Conservation (phyloP, 495 filamentous ascomycete species). For the Cairneyella variabilis region DNA sequence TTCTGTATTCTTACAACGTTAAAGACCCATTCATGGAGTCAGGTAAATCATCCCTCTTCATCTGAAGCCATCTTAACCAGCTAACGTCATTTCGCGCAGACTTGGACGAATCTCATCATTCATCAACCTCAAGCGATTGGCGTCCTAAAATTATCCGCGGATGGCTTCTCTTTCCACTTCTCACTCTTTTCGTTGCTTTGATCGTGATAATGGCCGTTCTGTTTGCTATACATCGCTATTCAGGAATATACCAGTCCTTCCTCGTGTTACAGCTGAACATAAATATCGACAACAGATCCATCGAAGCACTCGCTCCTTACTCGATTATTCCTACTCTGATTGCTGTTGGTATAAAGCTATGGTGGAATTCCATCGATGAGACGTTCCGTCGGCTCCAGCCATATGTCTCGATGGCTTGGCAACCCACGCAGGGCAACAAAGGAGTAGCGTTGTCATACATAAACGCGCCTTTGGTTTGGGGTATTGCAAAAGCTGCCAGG, state of each 20-base stretch:
- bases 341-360: conserved; percentile 29
- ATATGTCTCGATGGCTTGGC: conserved; percentile 30
- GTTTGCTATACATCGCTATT: conserved; percentile 23
- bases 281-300: conserved; percentile 22
- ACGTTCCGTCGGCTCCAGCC: conserved; percentile 33
- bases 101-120: not conserved
- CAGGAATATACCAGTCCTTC: conserved; percentile 30
- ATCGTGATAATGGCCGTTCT: conserved; percentile 28
- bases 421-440: conserved; percentile 12
- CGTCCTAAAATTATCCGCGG: conserved; percentile 21
- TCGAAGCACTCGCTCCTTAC: conserved; percentile 30
- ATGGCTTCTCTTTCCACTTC: conserved; percentile 20
- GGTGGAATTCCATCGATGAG: conserved; percentile 37
- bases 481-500: conserved; percentile 25
- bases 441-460: conserved; percentile 31
- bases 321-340: conserved; percentile 28
- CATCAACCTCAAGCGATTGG: conserved; percentile 1
- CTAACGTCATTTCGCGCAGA: too few relatives aligned
- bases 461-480: conserved; percentile 31
- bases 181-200: conserved; percentile 15
- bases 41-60: not conserved
- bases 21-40: not conserved
- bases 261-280: conserved; percentile 32
- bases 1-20: not conserved
- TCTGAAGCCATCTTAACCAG: too few relatives aligned